Conservation (phyloP, 169 alveolate species). For the Babesia bovis region DNA sequence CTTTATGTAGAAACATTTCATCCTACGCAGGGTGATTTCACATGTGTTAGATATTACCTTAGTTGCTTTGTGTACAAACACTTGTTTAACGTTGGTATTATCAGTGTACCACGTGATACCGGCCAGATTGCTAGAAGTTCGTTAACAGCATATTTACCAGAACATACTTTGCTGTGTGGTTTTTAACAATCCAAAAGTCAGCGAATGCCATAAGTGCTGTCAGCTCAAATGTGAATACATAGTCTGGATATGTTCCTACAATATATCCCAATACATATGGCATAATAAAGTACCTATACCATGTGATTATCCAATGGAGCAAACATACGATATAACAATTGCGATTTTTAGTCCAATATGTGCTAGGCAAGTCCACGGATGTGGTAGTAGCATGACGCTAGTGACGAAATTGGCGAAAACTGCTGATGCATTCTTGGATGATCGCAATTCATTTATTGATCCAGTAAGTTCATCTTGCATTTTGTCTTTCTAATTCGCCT, state of each 20-base stretch:
- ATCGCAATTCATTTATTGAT: constrained; percentile 1
- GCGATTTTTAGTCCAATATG: constrained; percentile 39
- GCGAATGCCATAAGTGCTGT: constrained; percentile 4
- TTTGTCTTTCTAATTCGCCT: neutral
- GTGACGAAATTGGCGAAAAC: constrained; percentile 20
- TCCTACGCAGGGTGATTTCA: neutral
- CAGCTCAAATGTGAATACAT: constrained; percentile 22
- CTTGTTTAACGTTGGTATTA: neutral
- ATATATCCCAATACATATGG: constrained; percentile 39
- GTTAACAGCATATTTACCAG: neutral
- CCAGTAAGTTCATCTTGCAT: constrained; percentile 32
- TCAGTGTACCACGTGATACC: constrained; percentile 52
- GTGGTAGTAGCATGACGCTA: constrained; percentile 21
- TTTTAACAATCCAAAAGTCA: constrained; percentile 48
- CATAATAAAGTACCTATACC: constrained; percentile 28
- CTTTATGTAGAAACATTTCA: constrained; percentile 35
- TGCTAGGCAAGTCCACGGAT: constrained; percentile 32
- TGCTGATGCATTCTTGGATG: neutral
- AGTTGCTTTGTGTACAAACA: constrained; percentile 24
- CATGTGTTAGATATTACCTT: neutral
- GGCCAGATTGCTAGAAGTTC: constrained; percentile 16
- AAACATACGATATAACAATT: constrained; percentile 34
- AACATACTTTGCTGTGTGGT: constrained; percentile 28
- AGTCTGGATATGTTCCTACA: constrained; percentile 41
- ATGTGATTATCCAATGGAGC: neutral